A percentile compares a stretch with the other conserved stretches of the same genome.
Conservation (phyloP, 2,329 filamentous ascomycete species). For the Basipetospora chlamydospora region DNA sequence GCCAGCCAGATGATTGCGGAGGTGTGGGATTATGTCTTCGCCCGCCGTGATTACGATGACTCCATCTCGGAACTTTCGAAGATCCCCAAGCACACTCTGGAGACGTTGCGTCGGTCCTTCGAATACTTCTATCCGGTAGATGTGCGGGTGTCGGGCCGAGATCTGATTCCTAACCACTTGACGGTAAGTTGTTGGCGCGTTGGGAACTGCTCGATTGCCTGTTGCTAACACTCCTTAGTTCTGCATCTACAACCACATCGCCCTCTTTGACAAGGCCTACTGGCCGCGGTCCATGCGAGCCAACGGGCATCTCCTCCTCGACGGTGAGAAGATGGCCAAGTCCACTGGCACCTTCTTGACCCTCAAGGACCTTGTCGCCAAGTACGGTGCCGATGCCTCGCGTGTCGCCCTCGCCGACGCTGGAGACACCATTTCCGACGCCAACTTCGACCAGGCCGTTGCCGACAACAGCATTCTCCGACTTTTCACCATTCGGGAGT, state of each 20-base stretch:
- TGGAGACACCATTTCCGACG: conserved; percentile 85
- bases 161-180: conserved; percentile 83
- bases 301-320: conserved; percentile 87
- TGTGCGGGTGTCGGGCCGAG: conserved; percentile 77
- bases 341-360: conserved; percentile 96
- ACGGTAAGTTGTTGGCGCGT: conserved; percentile 26
- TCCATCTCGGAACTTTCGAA: conserved; percentile 49
- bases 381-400: conserved; percentile 89
- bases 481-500: conserved; percentile 68
- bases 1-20: conserved; percentile 86
- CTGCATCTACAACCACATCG: conserved; percentile 85
- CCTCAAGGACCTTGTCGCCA: conserved; percentile 67
- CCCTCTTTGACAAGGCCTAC: conserved; percentile 74
- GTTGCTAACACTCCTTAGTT: conserved; percentile 29
- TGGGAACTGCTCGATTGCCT: too few relatives aligned
- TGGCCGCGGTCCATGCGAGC: conserved; percentile 78
- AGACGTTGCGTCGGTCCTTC: conserved; percentile 78
- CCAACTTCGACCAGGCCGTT: conserved; percentile 92
- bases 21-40: conserved; percentile 94
- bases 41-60: conserved; percentile 53
- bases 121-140: conserved; percentile 96
- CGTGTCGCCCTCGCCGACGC: conserved; percentile 87
- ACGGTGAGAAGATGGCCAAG: conserved; percentile 98
- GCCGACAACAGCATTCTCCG: conserved; percentile 85
- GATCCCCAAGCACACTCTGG: conserved; percentile 59